phyloP scores from a whole-genome alignment of 2,329 filamentous ascomycete species.

The Alternaria hordeiaustralica region DNA sequence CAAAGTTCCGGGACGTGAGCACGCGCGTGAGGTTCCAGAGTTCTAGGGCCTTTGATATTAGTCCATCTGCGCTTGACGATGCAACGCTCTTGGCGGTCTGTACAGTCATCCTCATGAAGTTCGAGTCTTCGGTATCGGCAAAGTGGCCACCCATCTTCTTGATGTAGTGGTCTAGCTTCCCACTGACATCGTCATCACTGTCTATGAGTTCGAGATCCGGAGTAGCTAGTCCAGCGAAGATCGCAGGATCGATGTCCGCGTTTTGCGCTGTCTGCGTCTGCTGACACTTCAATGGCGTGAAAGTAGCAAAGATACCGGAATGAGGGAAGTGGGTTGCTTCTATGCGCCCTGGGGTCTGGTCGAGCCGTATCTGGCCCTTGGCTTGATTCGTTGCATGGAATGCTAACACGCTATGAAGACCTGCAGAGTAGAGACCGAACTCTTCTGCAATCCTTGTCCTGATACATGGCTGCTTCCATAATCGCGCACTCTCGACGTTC shows the following conservation, averaged over 20 bases:
- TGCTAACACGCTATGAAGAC: slow-evolving; percentile 60
- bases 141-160: slow-evolving; percentile 56
- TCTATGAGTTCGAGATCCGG: slow-evolving; percentile 57
- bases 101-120: slow-evolving; percentile 60
- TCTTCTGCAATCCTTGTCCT: slow-evolving; percentile 65
- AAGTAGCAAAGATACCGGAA: slow-evolving; percentile 55
- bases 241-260: slow-evolving; percentile 46
- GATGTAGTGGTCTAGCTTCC: slow-evolving; percentile 62
- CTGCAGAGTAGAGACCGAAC: slow-evolving; percentile 63
- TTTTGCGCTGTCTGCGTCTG: slow-evolving; percentile 29
- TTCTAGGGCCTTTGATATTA: slow-evolving; percentile 60
- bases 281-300: slow-evolving; percentile 52
- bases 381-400: slow-evolving; percentile 59
- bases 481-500: slow-evolving; percentile 64
- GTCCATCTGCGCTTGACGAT: slow-evolving; percentile 48
- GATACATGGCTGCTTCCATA: slow-evolving; percentile 68
- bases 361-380: slow-evolving; percentile 57
- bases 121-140: slow-evolving; percentile 57
- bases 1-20: slow-evolving; percentile 57
- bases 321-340: slow-evolving; percentile 61
- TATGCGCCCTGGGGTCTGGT: slow-evolving; percentile 58
- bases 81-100: slow-evolving; percentile 40
- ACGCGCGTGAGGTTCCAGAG: slow-evolving; percentile 64
- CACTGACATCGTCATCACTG: slow-evolving; percentile 58
- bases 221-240: slow-evolving; percentile 34